Percentiles rank a stretch among this genome's conserved stretches.
Conservation (phyloP, 1,284 basidiomycete species). For the Moniliophthora roreri region DNA sequence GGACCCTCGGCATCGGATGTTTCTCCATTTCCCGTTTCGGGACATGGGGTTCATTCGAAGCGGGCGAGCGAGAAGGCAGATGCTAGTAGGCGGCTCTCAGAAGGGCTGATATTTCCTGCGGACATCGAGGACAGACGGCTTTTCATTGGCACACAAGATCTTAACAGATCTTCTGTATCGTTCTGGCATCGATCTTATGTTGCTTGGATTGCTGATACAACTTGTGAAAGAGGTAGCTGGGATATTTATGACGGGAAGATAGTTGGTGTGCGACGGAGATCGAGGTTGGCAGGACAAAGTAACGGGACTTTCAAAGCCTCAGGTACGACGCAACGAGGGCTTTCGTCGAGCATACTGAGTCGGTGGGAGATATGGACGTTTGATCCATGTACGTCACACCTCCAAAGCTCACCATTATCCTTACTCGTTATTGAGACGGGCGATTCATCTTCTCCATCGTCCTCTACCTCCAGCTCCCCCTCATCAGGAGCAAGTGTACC, state of each 20-base stretch:
- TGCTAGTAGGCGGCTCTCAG: conserved; percentile 46
- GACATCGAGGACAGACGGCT: conserved; percentile 47
- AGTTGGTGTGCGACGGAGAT: conserved; percentile 66
- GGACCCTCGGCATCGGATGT: conserved; percentile 44
- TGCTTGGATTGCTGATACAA: conserved; percentile 53
- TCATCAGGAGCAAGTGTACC: conserved; percentile 34
- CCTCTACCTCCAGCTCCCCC: conserved; percentile 20
- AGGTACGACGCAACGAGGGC: conserved; percentile 38
- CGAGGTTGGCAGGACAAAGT: conserved; percentile 33
- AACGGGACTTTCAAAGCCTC: conserved; percentile 19
- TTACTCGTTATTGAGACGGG: conserved; percentile 33
- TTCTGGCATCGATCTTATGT: conserved; percentile 58
- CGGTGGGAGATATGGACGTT: conserved; percentile 82
- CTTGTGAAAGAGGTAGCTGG: conserved; percentile 76
- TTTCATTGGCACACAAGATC: conserved; percentile 40
- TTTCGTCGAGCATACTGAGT: conserved; percentile 64
- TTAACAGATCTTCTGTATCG: conserved; percentile 31
- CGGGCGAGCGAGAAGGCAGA: conserved; percentile 65
- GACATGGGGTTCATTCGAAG: conserved; percentile 73
- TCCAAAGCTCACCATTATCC: conserved; percentile 53
- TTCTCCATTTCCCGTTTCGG: conserved; percentile 70
- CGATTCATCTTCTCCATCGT: conserved; percentile 22
- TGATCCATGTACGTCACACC: conserved; percentile 48
- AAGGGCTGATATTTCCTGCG: conserved; percentile 48
- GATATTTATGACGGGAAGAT: conserved; percentile 53